A percentile compares a stretch with the other conserved stretches of the same genome.
phyloP scores from a whole-genome alignment of 306 rosid genomes.

The Gleditsia sinensis region DNA sequence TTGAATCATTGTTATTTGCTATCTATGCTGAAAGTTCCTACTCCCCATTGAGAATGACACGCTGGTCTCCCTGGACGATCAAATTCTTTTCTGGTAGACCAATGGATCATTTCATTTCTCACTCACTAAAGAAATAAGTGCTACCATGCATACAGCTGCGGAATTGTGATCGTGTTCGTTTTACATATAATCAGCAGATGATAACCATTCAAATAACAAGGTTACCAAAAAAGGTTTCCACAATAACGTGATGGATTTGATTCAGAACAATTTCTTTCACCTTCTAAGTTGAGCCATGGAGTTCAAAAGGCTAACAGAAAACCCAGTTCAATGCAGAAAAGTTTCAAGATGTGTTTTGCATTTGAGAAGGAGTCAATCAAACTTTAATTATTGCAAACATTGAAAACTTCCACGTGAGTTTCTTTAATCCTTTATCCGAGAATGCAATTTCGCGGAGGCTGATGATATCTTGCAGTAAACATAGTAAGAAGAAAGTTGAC shows the following conservation, averaged over 20 bases:
- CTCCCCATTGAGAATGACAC: no score
- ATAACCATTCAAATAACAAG: background rate
- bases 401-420: background rate
- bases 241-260: background rate
- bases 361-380: constrained; percentile 2
- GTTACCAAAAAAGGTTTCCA: background rate
- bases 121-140: background rate
- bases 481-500: background rate
- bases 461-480: constrained; percentile 1
- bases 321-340: background rate
- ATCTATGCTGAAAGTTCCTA: no score
- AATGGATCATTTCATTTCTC: background rate
- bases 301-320: background rate
- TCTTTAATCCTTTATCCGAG: background rate
- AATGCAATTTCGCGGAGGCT: background rate
- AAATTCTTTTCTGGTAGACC: constrained; percentile 6
- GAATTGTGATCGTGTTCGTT: background rate
- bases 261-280: background rate
- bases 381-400: background rate
- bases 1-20: no score
- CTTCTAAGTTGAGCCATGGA: background rate
- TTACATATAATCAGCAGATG: background rate
- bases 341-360: background rate
- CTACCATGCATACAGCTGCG: background rate
- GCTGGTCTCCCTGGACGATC: background rate